These are phyloP conservation scores for Gaeumannomyces sp. DNA, from an alignment of 2,329 filamentous ascomycete species.

Conservation along the genomic window DNA sequence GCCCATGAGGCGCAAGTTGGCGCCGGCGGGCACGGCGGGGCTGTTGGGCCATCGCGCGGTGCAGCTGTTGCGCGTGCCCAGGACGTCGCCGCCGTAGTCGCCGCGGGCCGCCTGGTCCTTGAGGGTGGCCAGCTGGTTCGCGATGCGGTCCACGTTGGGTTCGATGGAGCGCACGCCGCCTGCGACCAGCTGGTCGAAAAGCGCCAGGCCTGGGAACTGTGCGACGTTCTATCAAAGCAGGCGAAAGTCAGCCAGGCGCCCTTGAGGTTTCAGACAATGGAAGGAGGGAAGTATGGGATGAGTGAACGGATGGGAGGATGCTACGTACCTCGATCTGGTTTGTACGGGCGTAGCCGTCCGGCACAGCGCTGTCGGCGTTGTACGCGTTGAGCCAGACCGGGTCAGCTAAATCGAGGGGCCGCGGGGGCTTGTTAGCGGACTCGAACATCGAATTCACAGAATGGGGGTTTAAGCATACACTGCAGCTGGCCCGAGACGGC, in stretches of 20 bases:
- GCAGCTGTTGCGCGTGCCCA: not conserved
- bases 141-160: slow-evolving; percentile 3
- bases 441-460: not conserved
- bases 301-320: not conserved
- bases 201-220: slow-evolving; percentile 8
- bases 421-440: not conserved
- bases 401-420: not conserved
- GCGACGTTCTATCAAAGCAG: slow-evolving; percentile 5
- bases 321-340: slow-evolving; percentile 9
- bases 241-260: not conserved
- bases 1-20: not conserved
- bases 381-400: slow-evolving; percentile 10
- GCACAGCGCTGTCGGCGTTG: slow-evolving; percentile 11
- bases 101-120: slow-evolving; percentile 7
- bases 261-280: not conserved
- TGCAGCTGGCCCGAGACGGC: slow-evolving; percentile 6
- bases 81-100: slow-evolving; percentile 7
- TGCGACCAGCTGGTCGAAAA: slow-evolving; percentile 9
- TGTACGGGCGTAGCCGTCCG: slow-evolving; percentile 8
- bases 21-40: not conserved
- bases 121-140: slow-evolving; percentile 10
- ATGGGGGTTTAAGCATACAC: not conserved
- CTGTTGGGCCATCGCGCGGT: slow-evolving; percentile 5
- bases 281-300: not conserved
- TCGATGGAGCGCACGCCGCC: slow-evolving; percentile 9